Base-by-base conservation (phyloP, 352 stramenopile species). In the Phytophthora hibernalis region DNA sequence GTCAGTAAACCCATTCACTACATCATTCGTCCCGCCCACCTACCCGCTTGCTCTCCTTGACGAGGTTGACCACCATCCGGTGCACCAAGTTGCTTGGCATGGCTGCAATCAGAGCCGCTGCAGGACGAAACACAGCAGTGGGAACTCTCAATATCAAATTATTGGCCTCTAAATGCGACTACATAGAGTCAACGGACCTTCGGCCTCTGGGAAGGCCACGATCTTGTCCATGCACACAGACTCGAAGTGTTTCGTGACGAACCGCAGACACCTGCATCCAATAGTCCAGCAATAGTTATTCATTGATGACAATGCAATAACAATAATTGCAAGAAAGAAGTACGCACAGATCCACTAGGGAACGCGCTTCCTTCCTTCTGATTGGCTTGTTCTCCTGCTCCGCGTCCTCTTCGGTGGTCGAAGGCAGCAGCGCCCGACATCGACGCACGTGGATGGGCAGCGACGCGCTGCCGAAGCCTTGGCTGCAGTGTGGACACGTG, bases 171-270 rank as follows among this genome's bases (percentile, higher is more conserved):
- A 16, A 15, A 11, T 44, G 13, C 3, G 22, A 54, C 18, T 18
- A 42, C 16, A 33, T 7, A 33, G 28, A 33, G 12, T 30, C 20
- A 33, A 21, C 7, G 49, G 48, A 93, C 84, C 82, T 84, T 93
- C 76, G 16, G 83, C 70, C 31, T 91, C 77, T 3, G 85, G 81
- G 13, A 83, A 81, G 0, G 70, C 63, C 16, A 74, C 64, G 15
- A 91, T 77, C 26, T 80, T 87, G 49, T 93, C 81, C 68, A 91
- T 84, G 45, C 72, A 93, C 22, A 89, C 58, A 31, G 71, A 81
- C 35, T 89, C 75, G 54, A 93, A 93, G 59, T 93, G 85, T 45
- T 80, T 88, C 15, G 81, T 87, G 47, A 91, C 65, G 24, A 87
- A 76, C 0, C 68, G 71, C 18, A 92, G 70, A 43, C 84, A 92